Evolutionary conservation across 192 early-diverging fungal genomes (phyloP).

Genomic region (Umbelopsis isabellina): DNA sequence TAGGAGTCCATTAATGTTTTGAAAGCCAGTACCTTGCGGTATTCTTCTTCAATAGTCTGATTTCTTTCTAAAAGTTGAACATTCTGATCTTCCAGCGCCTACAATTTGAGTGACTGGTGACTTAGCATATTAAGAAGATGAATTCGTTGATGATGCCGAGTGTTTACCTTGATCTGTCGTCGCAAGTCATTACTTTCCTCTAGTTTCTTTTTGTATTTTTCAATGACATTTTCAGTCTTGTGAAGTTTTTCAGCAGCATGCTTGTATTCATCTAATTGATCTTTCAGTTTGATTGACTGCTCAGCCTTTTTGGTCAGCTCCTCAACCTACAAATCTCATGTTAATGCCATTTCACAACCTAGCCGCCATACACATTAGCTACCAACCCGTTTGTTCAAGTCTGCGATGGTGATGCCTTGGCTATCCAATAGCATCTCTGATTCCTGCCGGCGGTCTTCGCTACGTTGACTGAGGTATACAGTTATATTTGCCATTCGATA

Average conservation of each 20-base stretch:
- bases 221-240: constrained; percentile 92
- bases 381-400: constrained; percentile 61
- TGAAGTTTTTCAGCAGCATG: constrained; percentile 87
- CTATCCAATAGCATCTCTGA: constrained; percentile 64
- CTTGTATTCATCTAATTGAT: constrained; percentile 90
- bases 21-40: constrained; percentile 74
- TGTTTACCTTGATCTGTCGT: constrained; percentile 70
- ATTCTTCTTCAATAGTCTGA: constrained; percentile 85
- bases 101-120: neutral
- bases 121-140: too few relatives aligned
- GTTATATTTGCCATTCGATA: neutral
- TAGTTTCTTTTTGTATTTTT: constrained; percentile 95
- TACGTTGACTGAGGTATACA: constrained; percentile 62
- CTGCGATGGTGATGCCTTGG: constrained; percentile 62
- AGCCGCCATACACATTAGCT: neutral
- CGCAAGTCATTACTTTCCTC: constrained; percentile 86
- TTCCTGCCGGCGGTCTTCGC: constrained; percentile 75
- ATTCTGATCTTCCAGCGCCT: constrained; percentile 80
- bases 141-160: neutral
- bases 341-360: neutral
- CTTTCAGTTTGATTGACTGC: constrained; percentile 75
- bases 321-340: constrained; percentile 27
- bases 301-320: constrained; percentile 70
- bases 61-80: constrained; percentile 70
- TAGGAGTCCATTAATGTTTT: constrained; percentile 85